These are phyloP conservation scores for Wickerhamomyces mucosus DNA, from an alignment of 805 yeast genomes.

Conservation along the genomic window DNA sequence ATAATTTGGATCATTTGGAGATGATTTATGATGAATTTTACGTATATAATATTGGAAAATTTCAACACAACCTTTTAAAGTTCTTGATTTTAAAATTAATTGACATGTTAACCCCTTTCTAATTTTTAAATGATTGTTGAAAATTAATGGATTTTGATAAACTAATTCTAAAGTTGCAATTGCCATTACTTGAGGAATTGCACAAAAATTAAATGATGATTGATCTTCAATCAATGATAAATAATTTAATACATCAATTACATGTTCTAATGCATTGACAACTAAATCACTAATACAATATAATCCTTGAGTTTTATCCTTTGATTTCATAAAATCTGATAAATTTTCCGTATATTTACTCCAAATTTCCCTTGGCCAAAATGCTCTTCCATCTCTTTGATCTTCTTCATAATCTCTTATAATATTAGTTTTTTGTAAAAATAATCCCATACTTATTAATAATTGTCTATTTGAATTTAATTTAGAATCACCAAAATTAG, in stretches of 20 bases:
- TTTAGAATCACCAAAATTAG: constrained; percentile 53
- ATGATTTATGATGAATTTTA: constrained; percentile 68
- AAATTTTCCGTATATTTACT: constrained; percentile 60
- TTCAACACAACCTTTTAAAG: constrained; percentile 65
- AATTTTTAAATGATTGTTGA: constrained; percentile 70
- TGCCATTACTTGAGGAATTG: constrained; percentile 99
- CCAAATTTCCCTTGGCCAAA: constrained; percentile 97
- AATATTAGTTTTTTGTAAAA: constrained; percentile 91
- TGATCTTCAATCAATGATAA: constrained; percentile 72
- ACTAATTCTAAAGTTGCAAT: constrained; percentile 86
- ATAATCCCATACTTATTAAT: constrained; percentile 86
- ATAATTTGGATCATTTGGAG: constrained; percentile 80
- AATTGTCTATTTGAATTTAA: constrained; percentile 45
- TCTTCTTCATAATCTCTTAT: constrained; percentile 94
- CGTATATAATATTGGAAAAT: constrained; percentile 69
- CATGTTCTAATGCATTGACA: constrained; percentile 70
- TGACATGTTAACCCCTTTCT: constrained; percentile 81
- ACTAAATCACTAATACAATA: constrained; percentile 77
- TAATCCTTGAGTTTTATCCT: constrained; percentile 45
- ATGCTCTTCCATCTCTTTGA: constrained; percentile 80
- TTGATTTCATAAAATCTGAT: constrained; percentile 45
- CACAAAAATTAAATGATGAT: constrained; percentile 81
- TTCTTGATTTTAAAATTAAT: constrained; percentile 64
- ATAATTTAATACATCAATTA: constrained; percentile 64
- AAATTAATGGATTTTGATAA: constrained; percentile 68